These are phyloP conservation scores for Borovskyia barvae DNA, from an alignment of 208 protist species.

Conservation along the genomic window DNA sequence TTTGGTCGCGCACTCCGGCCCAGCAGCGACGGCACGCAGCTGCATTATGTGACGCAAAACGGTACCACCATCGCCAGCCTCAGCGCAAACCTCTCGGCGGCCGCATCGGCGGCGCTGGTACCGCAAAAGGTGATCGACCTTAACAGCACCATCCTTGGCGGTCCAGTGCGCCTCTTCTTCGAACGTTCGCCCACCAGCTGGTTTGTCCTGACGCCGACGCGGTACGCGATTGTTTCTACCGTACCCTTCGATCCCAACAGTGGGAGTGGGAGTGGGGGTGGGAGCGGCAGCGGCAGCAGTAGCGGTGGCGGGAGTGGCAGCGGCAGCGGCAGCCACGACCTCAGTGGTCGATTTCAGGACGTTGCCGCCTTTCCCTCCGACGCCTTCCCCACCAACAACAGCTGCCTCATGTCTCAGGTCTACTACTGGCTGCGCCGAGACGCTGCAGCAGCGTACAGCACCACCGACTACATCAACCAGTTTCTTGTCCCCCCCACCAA, in stretches of 20 bases:
- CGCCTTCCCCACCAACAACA: slow-evolving; percentile 34
- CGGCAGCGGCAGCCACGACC: background rate
- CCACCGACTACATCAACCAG: slow-evolving; percentile 42
- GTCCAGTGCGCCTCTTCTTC: background rate
- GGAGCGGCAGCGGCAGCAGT: background rate
- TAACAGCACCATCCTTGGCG: background rate
- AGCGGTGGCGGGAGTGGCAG: background rate
- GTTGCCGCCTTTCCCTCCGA: slow-evolving; percentile 35
- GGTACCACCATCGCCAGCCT: slow-evolving; percentile 7
- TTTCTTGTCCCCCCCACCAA: slow-evolving; percentile 34
- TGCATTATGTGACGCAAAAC: slow-evolving; percentile 11
- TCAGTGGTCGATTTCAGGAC: background rate
- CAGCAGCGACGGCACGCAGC: slow-evolving; percentile 7
- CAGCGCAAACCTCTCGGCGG: background rate
- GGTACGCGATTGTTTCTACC: slow-evolving; percentile 16
- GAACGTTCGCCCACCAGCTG: slow-evolving; percentile 15
- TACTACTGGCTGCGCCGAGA: slow-evolving; percentile 45
- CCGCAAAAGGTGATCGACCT: background rate
- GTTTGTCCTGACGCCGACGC: slow-evolving; percentile 15
- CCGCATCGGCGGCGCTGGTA: background rate
- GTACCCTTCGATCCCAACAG: background rate
- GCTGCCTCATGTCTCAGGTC: slow-evolving; percentile 49
- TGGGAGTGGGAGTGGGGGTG: background rate
- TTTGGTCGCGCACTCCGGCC: slow-evolving; percentile 3
- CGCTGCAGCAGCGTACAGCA: slow-evolving; percentile 33